Base-by-base conservation (phyloP, 176 grass and related monocot species). In the Eleusine coracana region DNA sequence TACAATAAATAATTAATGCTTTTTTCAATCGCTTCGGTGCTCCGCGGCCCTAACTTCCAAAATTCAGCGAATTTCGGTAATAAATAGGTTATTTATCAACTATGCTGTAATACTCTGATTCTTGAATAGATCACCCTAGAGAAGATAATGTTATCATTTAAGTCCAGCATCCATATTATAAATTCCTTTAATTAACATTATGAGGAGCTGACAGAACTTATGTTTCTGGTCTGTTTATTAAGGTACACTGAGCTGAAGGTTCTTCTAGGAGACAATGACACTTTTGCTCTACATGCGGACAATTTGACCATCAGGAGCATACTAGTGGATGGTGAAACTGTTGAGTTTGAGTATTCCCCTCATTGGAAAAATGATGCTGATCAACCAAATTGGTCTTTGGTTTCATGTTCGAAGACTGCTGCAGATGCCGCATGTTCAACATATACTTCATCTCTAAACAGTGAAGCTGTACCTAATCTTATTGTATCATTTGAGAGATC, bases 221-320 rank as follows among this genome's bases (percentile, higher is more conserved):
- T 76, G 54, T 84, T 82, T 92, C 77, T 80, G 40, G 46, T 92
- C 72, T 65, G 82, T 67, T 58, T 45, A 76, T 90, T 74, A 84
- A 98, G 96, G 79, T 98, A 93, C 80, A 98, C 93, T 5, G 91
- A 98, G 84, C 84, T 98, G 68, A 92, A 95, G 85, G 69, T 89
- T 71, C 65, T 88, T 76, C 87, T 95, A 69, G 83, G 82, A 70
- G 93, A 98, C 73, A 87, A 70, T 18, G 87, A 88, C 74, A 90
- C 82, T 82, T 84, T 98, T 62, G 82, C 93, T 79, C 82, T 98
- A 56, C 79, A 93, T 80, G 96, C 96, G 66, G 90, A 94, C 56
- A 98, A 91, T 79, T 89, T 98, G 91, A 93, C 52, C 1, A 90
- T 98, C 84, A 89, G 64, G 66, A 93, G 68, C 73, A 77, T 98